phyloP scores from a whole-genome alignment of 306 rosid species.

The Lathyrus aphaca region DNA sequence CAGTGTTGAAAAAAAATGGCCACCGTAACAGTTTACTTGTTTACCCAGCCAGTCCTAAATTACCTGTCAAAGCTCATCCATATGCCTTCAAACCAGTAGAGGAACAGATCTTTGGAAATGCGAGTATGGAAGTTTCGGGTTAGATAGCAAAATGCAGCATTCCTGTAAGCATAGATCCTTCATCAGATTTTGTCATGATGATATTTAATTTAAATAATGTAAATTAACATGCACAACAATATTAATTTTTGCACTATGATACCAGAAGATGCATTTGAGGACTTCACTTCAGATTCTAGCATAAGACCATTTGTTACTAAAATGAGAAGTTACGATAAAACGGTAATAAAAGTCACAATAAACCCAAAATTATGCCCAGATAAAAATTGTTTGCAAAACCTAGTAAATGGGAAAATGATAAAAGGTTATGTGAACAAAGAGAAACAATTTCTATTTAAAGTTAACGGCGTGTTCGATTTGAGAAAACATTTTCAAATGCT shows the following conservation, averaged over 20 bases:
- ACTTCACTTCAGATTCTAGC: conserved; percentile 16
- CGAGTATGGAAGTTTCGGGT: conserved; percentile 59
- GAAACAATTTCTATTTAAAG: neutral
- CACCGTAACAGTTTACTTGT: conserved; percentile 22
- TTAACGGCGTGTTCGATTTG: neutral
- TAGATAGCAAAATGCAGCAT: conserved; percentile 76
- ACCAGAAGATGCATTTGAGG: conserved; percentile 24
- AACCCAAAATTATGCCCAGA: conserved; percentile 17
- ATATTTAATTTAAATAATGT: conserved; percentile 19
- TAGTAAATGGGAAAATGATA: neutral
- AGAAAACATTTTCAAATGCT: conserved; percentile 10
- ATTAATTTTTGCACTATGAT: conserved; percentile 14
- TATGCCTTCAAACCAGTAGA: conserved; percentile 88
- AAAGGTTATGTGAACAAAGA: neutral
- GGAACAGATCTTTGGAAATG: conserved; percentile 63
- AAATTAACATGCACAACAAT: conserved; percentile 7
- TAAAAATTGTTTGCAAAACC: neutral
- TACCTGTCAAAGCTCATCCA: conserved; percentile 79
- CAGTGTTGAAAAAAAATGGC: conserved; percentile 24
- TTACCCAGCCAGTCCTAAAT: conserved; percentile 16
- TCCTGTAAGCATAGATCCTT: conserved; percentile 56
- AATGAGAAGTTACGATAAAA: conserved; percentile 5
- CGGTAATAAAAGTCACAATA: neutral
- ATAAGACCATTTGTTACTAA: conserved; percentile 8
- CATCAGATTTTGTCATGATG: conserved; percentile 32